Evolutionary conservation across 2,329 filamentous ascomycete species (phyloP), one percentile per base, ranked within the genome.

Genomic region (Pseudogymnoascus sp.): DNA sequence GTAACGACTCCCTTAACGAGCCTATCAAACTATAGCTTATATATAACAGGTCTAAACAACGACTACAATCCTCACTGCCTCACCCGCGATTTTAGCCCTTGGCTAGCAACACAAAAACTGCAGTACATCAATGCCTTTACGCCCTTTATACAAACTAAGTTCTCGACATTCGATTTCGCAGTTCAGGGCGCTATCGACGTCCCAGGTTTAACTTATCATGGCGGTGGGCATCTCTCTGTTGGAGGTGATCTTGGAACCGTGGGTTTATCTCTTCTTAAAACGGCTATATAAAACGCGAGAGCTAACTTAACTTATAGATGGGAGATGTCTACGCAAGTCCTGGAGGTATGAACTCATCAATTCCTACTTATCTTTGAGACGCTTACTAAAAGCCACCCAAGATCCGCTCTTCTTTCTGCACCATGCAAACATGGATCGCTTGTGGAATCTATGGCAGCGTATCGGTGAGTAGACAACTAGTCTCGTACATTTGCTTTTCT

Each of bases 401-500:
- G 67, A 71, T 58, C 69, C 73, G 0, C 23, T 76, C 19, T 76
- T 76, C 62, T 75, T 69, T 35, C 58, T 70, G 2, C 69, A 71
- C 58, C 69, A 71, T 41, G 65, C 67, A 11, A 69, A 69, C 59
- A 30, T 71, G 3, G 69, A 71, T 39, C 62, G 67, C 4, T 19
- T 68, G 14, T 75, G 69, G 71, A 68, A 71, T 65, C 64, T 66
- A 11, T 76, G 75, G 75, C 72, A 75, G 23, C 62, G 62, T 42
- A 35, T 25, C 65, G 67, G 71, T 60, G 75, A 71, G 70, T 11
- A 61, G 14, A 65, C 60, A 2, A 41, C n/a, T 19, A 41, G 7
- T 19, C 38, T 41, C 16, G 3, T 41, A 41, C 38, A 19, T n/a
- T 7, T 19, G 3, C n/a, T 41, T 41, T 41, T 41, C n/a, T 41